These are phyloP conservation scores for Geotrichum candidum DNA, from an alignment of 1,139 yeast species.

Conservation along the genomic window DNA sequence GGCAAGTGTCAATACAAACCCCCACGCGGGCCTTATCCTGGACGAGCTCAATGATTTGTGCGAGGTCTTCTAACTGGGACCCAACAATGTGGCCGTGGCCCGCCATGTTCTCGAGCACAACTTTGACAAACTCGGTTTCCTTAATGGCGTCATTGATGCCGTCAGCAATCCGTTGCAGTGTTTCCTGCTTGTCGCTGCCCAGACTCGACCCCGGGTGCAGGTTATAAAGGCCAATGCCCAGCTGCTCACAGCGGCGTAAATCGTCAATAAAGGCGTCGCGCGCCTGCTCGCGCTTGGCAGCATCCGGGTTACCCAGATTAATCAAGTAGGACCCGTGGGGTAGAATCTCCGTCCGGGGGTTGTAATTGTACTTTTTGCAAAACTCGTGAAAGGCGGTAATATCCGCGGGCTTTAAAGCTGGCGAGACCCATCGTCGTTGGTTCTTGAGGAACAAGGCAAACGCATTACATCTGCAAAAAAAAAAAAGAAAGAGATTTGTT, in stretches of 20 bases:
- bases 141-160: constrained; percentile 73
- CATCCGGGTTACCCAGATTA: constrained; percentile 85
- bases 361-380: constrained; percentile 58
- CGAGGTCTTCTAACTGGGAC: constrained; percentile 67
- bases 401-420: constrained; percentile 64
- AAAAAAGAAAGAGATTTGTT: background rate
- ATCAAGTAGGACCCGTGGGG: constrained; percentile 96
- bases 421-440: constrained; percentile 88
- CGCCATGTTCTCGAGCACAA: constrained; percentile 95
- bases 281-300: constrained; percentile 70
- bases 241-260: constrained; percentile 72
- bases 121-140: constrained; percentile 70
- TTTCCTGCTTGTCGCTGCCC: constrained; percentile 60
- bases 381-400: constrained; percentile 55
- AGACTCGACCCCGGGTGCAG: constrained; percentile 93
- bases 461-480: constrained; percentile 44
- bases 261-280: constrained; percentile 82
- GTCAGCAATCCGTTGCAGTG: constrained; percentile 62
- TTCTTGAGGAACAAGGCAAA: constrained; percentile 88
- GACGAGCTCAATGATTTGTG: constrained; percentile 65
- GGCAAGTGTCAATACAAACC: constrained; percentile 93
- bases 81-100: constrained; percentile 94
- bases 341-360: constrained; percentile 59
- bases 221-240: constrained; percentile 81
- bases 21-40: constrained; percentile 80